Evolutionary conservation across 805 yeast genomes (phyloP).

Genomic region (Monosporozyma yasuniensis): DNA sequence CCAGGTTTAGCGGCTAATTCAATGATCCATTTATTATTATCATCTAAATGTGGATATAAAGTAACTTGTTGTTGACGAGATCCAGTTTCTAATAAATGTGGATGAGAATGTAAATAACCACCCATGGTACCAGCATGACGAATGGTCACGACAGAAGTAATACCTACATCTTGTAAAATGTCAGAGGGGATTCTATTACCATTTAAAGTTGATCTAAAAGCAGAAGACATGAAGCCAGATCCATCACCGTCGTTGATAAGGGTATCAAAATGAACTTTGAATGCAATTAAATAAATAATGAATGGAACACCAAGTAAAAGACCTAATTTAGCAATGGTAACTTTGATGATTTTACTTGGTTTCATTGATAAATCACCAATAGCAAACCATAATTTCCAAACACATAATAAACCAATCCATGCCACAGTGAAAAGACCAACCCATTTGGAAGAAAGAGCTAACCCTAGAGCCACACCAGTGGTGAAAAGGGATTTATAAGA

Average conservation of each 20-base stretch:
- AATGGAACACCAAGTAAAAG: slow-evolving; percentile 52
- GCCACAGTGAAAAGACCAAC: slow-evolving; percentile 75
- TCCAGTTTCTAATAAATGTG: slow-evolving; percentile 61
- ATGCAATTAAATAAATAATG: slow-evolving; percentile 46
- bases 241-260: slow-evolving; percentile 62
- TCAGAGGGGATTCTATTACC: slow-evolving; percentile 53
- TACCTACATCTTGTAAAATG: slow-evolving; percentile 61
- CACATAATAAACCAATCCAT: slow-evolving; percentile 61
- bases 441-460: slow-evolving; percentile 73
- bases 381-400: slow-evolving; percentile 58
- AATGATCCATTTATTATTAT: slow-evolving; percentile 62
- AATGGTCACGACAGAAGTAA: slow-evolving; percentile 55
- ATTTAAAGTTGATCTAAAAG: slow-evolving; percentile 54
- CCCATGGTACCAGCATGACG: slow-evolving; percentile 67
- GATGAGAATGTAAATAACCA: slow-evolving; percentile 79
- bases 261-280: slow-evolving; percentile 53
- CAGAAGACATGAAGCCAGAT: slow-evolving; percentile 59
- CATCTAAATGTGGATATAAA: slow-evolving; percentile 68
- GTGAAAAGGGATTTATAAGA: slow-evolving; percentile 55
- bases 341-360: slow-evolving; percentile 35
- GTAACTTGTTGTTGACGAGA: slow-evolving; percentile 81
- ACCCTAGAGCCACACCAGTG: slow-evolving; percentile 64
- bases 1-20: slow-evolving; percentile 54
- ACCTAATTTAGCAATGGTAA: slow-evolving; percentile 43
- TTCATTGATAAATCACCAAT: slow-evolving; percentile 60